Conservation (phyloP, 2,329 filamentous ascomycete species). For the Sporothrix schenckii region DNA sequence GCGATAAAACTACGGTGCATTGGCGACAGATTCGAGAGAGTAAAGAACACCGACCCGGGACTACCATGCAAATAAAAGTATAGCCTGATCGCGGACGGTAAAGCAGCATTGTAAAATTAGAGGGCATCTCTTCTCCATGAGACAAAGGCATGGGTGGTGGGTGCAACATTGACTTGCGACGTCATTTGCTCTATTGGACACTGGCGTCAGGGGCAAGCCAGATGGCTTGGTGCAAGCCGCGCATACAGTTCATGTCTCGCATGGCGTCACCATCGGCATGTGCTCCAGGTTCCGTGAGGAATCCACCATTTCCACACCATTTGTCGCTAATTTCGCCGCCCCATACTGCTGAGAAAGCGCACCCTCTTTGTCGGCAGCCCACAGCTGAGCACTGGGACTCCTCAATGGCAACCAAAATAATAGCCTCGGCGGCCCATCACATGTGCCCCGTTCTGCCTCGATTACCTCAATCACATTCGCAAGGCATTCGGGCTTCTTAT, state of each 20-base stretch:
- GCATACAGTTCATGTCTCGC: not conserved
- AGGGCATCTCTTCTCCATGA: not conserved
- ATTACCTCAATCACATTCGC: not conserved
- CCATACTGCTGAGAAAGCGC: slow-evolving; percentile 16
- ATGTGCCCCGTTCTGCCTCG: slow-evolving; percentile 20
- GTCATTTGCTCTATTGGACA: not conserved
- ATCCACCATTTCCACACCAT: not conserved
- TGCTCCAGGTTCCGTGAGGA: slow-evolving; percentile 1
- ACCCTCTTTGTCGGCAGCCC: slow-evolving; percentile 8
- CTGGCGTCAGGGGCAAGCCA: not conserved
- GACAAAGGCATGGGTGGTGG: not conserved
- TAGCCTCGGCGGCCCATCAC: slow-evolving; percentile 26
- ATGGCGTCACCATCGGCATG: slow-evolving; percentile 19
- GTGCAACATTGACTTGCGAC: not conserved
- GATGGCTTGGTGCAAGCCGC: not conserved
- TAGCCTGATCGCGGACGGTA: not conserved
- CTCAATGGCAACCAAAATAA: not conserved
- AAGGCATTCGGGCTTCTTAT: not conserved
- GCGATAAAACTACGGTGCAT: not conserved
- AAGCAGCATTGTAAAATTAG: too few species aligned
- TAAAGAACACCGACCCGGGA: not conserved
- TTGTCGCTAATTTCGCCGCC: slow-evolving; percentile 13
- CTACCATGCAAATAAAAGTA: not conserved
- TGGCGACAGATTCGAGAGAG: not conserved
- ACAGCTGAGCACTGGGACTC: not conserved